Evolutionary conservation across 169 alveolate genomes (phyloP).

Genomic region (Eimeria falciformis): DNA sequence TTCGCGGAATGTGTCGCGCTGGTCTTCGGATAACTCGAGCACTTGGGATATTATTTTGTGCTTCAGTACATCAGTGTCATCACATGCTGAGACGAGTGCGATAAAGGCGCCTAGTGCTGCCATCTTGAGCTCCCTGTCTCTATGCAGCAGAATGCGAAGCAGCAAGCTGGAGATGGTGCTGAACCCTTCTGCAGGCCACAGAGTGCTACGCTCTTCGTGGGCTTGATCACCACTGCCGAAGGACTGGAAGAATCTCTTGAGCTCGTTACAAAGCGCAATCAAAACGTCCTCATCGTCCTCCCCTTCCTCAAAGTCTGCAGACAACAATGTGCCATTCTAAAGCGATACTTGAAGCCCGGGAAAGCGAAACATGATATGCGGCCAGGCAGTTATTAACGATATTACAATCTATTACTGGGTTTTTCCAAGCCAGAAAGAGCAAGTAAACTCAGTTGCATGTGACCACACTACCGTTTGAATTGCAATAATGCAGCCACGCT

Average conservation of each 20-base stretch:
- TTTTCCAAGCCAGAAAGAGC: too few relatives aligned
- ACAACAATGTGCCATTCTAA: background rate
- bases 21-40: constrained; percentile 49
- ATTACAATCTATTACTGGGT: too few relatives aligned
- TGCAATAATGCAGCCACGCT: too few relatives aligned
- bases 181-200: constrained; percentile 36
- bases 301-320: constrained; percentile 58
- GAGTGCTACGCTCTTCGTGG: background rate
- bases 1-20: constrained; percentile 35
- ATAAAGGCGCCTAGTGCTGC: constrained; percentile 43
- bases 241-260: constrained; percentile 20
- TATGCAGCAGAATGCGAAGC: constrained; percentile 59
- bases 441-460: too few relatives aligned
- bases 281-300: constrained; percentile 56
- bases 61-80: constrained; percentile 13
- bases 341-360: background rate
- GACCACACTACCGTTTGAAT: too few relatives aligned
- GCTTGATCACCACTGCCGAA: background rate
- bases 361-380: background rate
- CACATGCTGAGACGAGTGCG: constrained; percentile 32
- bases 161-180: constrained; percentile 46
- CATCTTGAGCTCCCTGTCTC: constrained; percentile 34
- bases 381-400: too few relatives aligned
- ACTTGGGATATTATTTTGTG: constrained; percentile 20
- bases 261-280: constrained; percentile 42